These are phyloP conservation scores for Leccinum solheimii DNA, from an alignment of 1,284 basidiomycete species.

Conservation along the genomic window DNA sequence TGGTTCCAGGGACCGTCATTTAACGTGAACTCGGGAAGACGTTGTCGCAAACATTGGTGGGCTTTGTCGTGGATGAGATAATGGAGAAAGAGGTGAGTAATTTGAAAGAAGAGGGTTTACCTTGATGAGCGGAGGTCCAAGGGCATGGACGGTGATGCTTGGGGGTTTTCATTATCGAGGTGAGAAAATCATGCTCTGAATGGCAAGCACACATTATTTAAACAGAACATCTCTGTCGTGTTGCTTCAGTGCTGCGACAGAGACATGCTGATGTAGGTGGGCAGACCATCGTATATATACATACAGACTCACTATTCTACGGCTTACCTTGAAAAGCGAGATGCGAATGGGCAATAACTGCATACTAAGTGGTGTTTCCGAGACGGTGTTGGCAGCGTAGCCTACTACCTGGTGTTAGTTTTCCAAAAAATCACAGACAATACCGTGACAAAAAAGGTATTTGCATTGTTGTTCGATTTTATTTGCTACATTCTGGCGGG, in stretches of 20 bases:
- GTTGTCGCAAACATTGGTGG: background rate
- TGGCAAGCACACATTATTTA: too few species aligned
- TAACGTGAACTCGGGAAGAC: constrained; percentile 3
- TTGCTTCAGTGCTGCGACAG: too few species aligned
- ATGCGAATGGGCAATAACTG: background rate
- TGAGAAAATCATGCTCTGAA: background rate
- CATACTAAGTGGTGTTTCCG: background rate
- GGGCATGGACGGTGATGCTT: background rate
- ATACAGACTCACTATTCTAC: too few species aligned
- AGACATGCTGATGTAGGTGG: too few species aligned
- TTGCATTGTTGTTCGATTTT: background rate
- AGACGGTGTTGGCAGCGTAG: too few species aligned
- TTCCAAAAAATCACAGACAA: background rate
- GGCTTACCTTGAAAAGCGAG: background rate
- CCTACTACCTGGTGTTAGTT: too few species aligned
- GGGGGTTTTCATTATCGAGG: background rate
- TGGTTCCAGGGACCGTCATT: constrained; percentile 27
- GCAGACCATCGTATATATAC: too few species aligned
- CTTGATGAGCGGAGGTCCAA: background rate
- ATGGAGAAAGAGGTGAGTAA: background rate
- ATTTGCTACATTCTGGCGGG: background rate
- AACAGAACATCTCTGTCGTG: too few species aligned
- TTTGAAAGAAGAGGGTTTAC: background rate
- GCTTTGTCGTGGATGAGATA: background rate
- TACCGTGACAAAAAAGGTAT: background rate